Conservation (phyloP, 2,329 filamentous ascomycete species). For the Aspergillus novoparasiticus region DNA sequence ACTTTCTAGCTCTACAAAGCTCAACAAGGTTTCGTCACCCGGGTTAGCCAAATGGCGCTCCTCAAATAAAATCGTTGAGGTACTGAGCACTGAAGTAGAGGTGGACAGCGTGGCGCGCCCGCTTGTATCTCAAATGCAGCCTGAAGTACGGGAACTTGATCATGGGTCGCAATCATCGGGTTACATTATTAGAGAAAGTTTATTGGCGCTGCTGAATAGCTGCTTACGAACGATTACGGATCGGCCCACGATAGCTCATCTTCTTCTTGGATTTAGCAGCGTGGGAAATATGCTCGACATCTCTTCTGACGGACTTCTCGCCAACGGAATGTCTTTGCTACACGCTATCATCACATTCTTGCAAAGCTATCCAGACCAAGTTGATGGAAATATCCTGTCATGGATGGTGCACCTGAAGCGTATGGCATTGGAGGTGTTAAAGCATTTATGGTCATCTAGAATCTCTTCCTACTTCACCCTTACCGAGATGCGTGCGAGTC, state of each 20-base stretch:
- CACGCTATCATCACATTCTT: conserved; percentile 77
- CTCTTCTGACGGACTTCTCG: conserved; percentile 70
- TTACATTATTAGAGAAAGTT: conserved; percentile 79
- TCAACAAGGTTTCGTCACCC: conserved; percentile 69
- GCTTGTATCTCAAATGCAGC: conserved; percentile 68
- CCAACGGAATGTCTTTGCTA: conserved; percentile 73
- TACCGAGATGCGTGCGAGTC: conserved; percentile 75
- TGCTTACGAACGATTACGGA: conserved; percentile 75
- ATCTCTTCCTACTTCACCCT: conserved; percentile 76
- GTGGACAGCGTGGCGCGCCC: conserved; percentile 76
- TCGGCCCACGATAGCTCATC: conserved; percentile 84
- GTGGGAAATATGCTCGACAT: conserved; percentile 70
- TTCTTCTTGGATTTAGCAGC: conserved; percentile 85
- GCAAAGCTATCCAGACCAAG: conserved; percentile 66
- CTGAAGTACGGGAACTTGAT: conserved; percentile 70
- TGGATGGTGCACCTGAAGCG: conserved; percentile 73
- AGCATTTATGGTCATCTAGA: conserved; percentile 79
- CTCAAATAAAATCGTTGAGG: conserved; percentile 82
- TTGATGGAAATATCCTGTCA: conserved; percentile 61
- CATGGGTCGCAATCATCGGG: conserved; percentile 68
- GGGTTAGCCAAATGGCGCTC: conserved; percentile 64
- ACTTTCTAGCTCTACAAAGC: conserved; percentile 78
- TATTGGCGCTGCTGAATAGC: conserved; percentile 82
- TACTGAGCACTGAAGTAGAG: conserved; percentile 80
- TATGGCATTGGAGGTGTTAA: conserved; percentile 71